Evolutionary conservation across 441 rosid genomes (phyloP).

Genomic region (Omphalea diandra): DNA sequence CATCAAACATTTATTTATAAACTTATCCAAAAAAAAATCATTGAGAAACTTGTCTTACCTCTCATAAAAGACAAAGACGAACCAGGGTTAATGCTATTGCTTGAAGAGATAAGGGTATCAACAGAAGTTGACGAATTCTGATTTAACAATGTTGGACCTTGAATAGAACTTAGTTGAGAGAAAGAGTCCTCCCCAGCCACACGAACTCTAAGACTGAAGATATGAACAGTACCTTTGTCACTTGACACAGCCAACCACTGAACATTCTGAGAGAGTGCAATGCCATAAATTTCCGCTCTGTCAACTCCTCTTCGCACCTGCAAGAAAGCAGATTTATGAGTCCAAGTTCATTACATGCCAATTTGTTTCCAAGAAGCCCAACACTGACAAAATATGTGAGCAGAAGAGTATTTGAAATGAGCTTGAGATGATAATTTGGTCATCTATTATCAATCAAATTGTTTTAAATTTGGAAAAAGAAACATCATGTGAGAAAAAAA

Average conservation of each 20-base stretch:
- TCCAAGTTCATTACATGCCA: slow-evolving; percentile 11
- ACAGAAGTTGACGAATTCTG: slow-evolving; percentile 69
- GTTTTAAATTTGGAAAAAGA: not conserved
- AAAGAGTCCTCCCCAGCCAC: slow-evolving; percentile 68
- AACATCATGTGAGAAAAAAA: not conserved
- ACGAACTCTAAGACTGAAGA: slow-evolving; percentile 85
- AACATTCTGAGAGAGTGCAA: slow-evolving; percentile 69
- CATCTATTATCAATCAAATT: not conserved
- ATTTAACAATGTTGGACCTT: slow-evolving; percentile 39
- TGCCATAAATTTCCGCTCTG: slow-evolving; percentile 80
- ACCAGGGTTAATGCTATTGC: slow-evolving; percentile 69
- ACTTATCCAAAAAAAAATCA: not conserved
- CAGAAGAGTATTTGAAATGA: not conserved
- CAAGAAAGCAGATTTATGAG: slow-evolving; percentile 20
- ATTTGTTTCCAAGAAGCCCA: not conserved
- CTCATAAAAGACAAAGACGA: slow-evolving; percentile 86
- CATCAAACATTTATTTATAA: not conserved
- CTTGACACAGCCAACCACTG: slow-evolving; percentile 93
- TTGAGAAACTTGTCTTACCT: slow-evolving; percentile 44
- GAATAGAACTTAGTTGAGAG: slow-evolving; percentile 32
- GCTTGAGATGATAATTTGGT: not conserved
- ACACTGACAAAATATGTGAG: not conserved
- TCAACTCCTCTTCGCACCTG: slow-evolving; percentile 89
- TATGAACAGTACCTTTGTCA: slow-evolving; percentile 83
- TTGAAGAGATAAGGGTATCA: slow-evolving; percentile 67